A percentile compares a stretch with the other conserved stretches of the same genome.
Evolutionary conservation across 208 protist genomes (phyloP).

Genomic region (Tetramitus jugosus): DNA sequence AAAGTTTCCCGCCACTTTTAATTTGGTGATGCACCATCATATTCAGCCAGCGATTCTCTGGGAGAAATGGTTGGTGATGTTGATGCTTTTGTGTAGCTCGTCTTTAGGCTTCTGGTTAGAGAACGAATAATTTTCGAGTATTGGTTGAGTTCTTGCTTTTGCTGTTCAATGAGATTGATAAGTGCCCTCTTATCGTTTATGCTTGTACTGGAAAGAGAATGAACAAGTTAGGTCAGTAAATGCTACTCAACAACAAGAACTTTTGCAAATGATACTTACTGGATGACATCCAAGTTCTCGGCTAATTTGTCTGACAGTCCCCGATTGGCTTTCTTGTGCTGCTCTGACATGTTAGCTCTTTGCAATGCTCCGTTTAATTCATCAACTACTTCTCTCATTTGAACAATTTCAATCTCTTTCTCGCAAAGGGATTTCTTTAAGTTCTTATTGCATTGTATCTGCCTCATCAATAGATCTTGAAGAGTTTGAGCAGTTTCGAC

Average conservation of each 20-base stretch:
- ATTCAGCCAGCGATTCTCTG: no score
- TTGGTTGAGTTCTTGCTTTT: conserved; percentile 1
- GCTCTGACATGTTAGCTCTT: background rate
- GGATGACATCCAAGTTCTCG: background rate
- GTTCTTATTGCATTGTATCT: background rate
- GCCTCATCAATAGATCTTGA: background rate
- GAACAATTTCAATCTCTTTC: background rate
- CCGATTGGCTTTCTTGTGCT: background rate
- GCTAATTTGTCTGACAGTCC: background rate
- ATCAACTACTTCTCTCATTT: conserved; percentile 10
- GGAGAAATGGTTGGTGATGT: no score
- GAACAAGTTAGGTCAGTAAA: background rate
- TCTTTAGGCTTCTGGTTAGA: no score
- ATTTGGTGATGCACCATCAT: no score
- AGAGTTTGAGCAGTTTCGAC: background rate
- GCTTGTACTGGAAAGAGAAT: background rate
- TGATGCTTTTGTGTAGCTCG: no score
- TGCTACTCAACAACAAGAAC: no score
- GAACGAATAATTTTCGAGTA: background rate
- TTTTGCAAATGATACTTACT: no score
- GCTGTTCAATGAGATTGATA: background rate
- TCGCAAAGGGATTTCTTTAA: background rate
- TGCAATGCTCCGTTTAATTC: conserved; percentile 20
- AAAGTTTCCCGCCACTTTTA: no score
- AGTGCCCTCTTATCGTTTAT: background rate